Conservation (phyloP, 2,329 filamentous ascomycete species). For the Byssothecium circinans region DNA sequence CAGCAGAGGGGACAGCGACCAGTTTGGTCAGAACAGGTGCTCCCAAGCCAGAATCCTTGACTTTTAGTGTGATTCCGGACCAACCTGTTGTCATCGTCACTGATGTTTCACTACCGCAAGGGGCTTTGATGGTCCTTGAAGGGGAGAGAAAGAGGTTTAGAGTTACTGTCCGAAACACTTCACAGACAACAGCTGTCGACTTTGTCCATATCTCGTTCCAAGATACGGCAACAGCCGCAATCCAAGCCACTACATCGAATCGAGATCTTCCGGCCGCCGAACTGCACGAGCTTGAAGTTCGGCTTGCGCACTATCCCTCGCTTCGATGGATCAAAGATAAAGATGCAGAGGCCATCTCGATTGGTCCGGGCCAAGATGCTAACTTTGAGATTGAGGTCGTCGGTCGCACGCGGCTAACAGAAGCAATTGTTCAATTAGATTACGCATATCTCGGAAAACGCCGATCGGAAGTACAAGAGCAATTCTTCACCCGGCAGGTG, state of each 20-base stretch:
- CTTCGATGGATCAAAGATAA: constrained; percentile 54
- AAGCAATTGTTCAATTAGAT: constrained; percentile 78
- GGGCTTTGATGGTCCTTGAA: constrained; percentile 88
- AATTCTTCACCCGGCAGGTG: constrained; percentile 83
- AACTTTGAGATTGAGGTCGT: constrained; percentile 82
- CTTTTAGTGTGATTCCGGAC: constrained; percentile 73
- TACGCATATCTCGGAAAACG: constrained; percentile 79
- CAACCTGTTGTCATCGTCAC: constrained; percentile 79
- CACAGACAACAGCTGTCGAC: constrained; percentile 70
- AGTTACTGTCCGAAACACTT: constrained; percentile 78
- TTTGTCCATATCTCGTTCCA: constrained; percentile 86
- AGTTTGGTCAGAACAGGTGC: constrained; percentile 24
- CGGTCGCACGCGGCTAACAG: constrained; percentile 81
- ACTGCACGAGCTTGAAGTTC: constrained; percentile 82
- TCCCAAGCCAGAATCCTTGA: constrained; percentile 50
- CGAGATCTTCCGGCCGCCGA: constrained; percentile 78
- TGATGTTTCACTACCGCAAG: constrained; percentile 76
- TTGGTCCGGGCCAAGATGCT: constrained; percentile 66
- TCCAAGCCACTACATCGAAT: constrained; percentile 73
- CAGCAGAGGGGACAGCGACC: constrained; percentile 28
- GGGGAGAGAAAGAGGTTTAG: constrained; percentile 79
- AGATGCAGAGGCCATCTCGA: constrained; percentile 53
- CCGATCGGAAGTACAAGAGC: constrained; percentile 66
- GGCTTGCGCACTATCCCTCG: constrained; percentile 72
- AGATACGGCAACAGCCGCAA: constrained; percentile 78